Base-by-base conservation (phyloP, 768 basidiomycete species). In the Tubosaeta sp. region DNA sequence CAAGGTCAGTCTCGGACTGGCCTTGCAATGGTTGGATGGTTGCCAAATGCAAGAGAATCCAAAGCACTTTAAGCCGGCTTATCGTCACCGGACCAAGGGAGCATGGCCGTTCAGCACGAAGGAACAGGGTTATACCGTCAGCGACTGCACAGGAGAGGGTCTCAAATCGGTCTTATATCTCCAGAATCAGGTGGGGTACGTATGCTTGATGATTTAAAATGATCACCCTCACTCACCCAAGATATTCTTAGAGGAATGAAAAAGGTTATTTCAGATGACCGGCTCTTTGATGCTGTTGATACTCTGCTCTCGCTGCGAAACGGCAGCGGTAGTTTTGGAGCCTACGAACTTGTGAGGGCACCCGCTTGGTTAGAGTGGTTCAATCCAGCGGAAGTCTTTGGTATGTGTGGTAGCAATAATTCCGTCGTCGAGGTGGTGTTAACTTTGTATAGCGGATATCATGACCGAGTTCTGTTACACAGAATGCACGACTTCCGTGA, bases 381-480 rank as follows among this genome's bases (percentile, higher is more conserved):
- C 22, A 98, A 98, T 63, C 87, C 93, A 14, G 93, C 97, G 0
- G 95, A 98, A 66, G 95, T 98, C 29, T 98, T 98, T 65, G 95
- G 95, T 87, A 48, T 35, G 63, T 61, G 42, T 57, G 67, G 52
- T 65, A 62, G 14, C 38, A 17, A 4, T 6, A 41, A 29, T 29
- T 29, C 44, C 17, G 27, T 29, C 25, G 26, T 31, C 25, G 25
- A 33, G 26, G 34, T 43, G 38, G 43, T 16, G 33, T n/a, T 46
- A 32, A 51, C 26, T 43, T 46, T 1, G 1, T 17, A 27, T 56
- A 92, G 91, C 90, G n/a, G 80, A 92, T 60, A 22, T 22, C 22
- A 22, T 22, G 22, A 22, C 22, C 22, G 22, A 22, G 22, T 22
- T 22, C 22, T 22, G 22, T 22, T 22, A 22, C 22, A 22, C 22